These are phyloP conservation scores for Datisca glomerata DNA, from an alignment of 306 rosid genomes.

Conservation along the genomic window DNA sequence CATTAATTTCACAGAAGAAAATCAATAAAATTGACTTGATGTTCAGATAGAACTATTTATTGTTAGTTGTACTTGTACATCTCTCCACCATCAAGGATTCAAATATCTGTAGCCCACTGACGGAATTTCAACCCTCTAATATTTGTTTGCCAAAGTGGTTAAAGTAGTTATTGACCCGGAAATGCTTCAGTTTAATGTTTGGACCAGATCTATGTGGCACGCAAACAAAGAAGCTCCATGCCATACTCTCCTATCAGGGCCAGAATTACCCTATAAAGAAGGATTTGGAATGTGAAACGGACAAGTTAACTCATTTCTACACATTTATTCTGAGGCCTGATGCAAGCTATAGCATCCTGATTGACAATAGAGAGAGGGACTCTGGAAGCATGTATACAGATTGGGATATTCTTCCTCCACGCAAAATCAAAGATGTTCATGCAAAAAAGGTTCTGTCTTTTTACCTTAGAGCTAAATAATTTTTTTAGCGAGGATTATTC, in stretches of 20 bases:
- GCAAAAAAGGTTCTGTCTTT: slow-evolving; percentile 39
- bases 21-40: no score
- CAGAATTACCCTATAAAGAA: slow-evolving; percentile 94
- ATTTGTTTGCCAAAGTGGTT: no score
- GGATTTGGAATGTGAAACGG: slow-evolving; percentile 89
- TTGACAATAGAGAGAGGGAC: slow-evolving; percentile 88
- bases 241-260: slow-evolving; percentile 86
- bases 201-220: slow-evolving; percentile 98
- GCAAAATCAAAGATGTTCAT: slow-evolving; percentile 67
- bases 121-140: no score
- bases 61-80: no score
- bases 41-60: no score
- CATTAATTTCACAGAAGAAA: no score
- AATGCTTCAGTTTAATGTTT: slow-evolving; percentile 58
- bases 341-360: slow-evolving; percentile 69
- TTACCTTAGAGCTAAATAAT: background rate
- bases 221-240: slow-evolving; percentile 85
- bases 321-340: slow-evolving; percentile 87
- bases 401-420: slow-evolving; percentile 99
- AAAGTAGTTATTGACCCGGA: background rate
- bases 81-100: no score
- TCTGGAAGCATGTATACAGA: slow-evolving; percentile 90
- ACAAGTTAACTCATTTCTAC: slow-evolving; percentile 93
- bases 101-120: no score
- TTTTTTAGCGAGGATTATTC: no score